A percentile compares a stretch with the other conserved stretches of the same genome.
These are phyloP conservation scores for Calocybe indica DNA, from an alignment of 768 basidiomycete genomes.

Conservation along the genomic window DNA sequence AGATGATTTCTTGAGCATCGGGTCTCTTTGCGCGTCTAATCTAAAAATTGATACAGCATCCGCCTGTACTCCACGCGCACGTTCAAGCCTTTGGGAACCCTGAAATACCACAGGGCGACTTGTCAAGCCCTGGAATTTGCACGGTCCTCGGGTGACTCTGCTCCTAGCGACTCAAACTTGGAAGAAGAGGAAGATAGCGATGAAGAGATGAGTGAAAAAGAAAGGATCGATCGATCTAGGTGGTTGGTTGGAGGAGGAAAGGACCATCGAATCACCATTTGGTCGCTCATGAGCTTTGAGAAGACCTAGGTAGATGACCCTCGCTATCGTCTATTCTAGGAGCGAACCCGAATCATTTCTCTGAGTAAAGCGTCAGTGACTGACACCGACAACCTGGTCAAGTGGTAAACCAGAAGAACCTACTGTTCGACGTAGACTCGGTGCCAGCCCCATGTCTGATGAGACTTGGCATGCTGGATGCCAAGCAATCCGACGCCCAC, in stretches of 20 bases:
- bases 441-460: no score
- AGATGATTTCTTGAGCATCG: conserved; percentile 16
- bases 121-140: conserved; percentile 78
- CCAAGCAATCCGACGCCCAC: no score
- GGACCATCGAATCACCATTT: conserved; percentile 67
- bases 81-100: conserved; percentile 78
- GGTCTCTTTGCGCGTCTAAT: no score
- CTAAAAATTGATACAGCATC: conserved; percentile 39
- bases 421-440: no score
- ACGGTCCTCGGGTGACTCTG: conserved; percentile 1
- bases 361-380: no score
- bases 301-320: conserved; percentile 13
- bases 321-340: no score
- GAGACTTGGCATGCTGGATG: no score
- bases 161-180: neutral
- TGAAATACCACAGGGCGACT: conserved; percentile 74
- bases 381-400: no score
- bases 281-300: conserved; percentile 54
- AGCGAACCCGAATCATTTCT: no score
- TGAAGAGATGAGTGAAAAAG: conserved; percentile 44
- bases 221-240: conserved; percentile 36
- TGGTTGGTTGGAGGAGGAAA: conserved; percentile 67
- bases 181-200: conserved; percentile 34
- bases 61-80: conserved; percentile 78
- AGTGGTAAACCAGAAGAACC: no score